phyloP scores from a whole-genome alignment of 371 early-diverging fungal species.

The Funneliformis caledonium region DNA sequence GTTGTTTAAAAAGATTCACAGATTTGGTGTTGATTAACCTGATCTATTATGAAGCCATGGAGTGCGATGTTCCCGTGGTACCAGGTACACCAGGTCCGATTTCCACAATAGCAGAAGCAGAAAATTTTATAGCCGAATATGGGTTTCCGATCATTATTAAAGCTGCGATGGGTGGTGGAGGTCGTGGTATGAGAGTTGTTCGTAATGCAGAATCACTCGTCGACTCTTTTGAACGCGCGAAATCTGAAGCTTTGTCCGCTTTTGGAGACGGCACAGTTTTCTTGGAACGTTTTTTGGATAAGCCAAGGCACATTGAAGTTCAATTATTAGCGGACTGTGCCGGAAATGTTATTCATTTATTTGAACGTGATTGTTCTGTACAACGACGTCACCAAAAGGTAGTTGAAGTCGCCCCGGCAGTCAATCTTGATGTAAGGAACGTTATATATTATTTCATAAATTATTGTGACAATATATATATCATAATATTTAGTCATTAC shows the following conservation, averaged over 20 bases:
- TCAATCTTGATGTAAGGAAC: conserved; percentile 57
- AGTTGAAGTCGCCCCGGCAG: conserved; percentile 92
- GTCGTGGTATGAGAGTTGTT: conserved; percentile 83
- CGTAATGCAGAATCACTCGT: conserved; percentile 63
- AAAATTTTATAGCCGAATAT: conserved; percentile 75
- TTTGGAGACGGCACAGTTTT: conserved; percentile 97
- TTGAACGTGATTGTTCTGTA: conserved; percentile 97
- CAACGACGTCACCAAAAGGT: conserved; percentile 99
- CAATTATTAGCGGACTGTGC: conserved; percentile 89
- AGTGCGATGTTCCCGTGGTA: conserved; percentile 83
- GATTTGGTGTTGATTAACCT: not conserved
- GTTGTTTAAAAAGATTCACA: not conserved
- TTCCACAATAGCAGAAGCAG: conserved; percentile 64
- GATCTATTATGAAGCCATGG: conserved; percentile 60
- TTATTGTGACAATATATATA: not conserved
- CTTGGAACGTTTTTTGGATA: conserved; percentile 90
- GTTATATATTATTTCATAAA: not conserved
- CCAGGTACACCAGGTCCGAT: conserved; percentile 91
- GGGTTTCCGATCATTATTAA: conserved; percentile 97
- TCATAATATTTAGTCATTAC: not conserved
- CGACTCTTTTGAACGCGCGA: conserved; percentile 79
- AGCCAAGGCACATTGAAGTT: conserved; percentile 97
- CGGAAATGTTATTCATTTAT: conserved; percentile 89
- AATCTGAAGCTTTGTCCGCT: conserved; percentile 87
- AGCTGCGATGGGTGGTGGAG: conserved; percentile 97